Conservation (phyloP, 2,329 filamentous ascomycete genomes). For the Hawksworthiomyces lignivorus region DNA sequence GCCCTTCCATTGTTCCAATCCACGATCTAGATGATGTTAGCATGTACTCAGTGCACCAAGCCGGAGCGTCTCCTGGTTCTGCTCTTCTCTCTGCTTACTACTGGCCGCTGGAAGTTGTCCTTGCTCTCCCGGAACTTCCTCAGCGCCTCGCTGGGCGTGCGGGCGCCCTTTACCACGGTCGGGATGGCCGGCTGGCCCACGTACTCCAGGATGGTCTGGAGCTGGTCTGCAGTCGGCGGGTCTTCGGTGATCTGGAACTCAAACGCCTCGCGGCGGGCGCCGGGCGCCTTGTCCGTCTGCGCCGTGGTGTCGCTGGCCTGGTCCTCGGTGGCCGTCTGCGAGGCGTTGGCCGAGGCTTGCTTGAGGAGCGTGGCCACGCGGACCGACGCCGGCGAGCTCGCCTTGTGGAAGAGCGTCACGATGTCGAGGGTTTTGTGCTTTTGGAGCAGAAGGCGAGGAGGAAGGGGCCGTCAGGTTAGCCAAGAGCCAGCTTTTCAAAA, state of each 20-base stretch:
- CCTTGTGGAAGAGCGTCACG: constrained; percentile 91
- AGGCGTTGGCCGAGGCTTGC: constrained; percentile 64
- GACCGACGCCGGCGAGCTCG: constrained; percentile 62
- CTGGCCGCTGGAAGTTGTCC: constrained; percentile 63
- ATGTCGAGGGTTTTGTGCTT: constrained; percentile 80
- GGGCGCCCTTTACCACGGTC: constrained; percentile 65
- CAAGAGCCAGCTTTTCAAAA: too few relatives aligned
- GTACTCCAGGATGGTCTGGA: constrained; percentile 30
- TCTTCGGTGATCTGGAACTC: constrained; percentile 53
- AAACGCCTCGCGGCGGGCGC: constrained; percentile 55
- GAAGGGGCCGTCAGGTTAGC: too few relatives aligned
- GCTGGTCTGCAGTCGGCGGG: constrained; percentile 51
- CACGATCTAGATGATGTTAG: constrained; percentile 49
- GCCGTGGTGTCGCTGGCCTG: constrained; percentile 60
- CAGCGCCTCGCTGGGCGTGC: constrained; percentile 67
- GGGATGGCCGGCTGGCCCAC: constrained; percentile 55
- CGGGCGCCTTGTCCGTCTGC: constrained; percentile 42
- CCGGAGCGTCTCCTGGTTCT: too few relatives aligned
- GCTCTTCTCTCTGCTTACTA: too few relatives aligned
- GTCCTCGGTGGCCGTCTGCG: constrained; percentile 62
- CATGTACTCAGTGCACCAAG: too few relatives aligned
- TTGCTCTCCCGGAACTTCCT: constrained; percentile 65
- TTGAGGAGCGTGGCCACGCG: constrained; percentile 72
- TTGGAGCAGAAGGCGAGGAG: neutral
- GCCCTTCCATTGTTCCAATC: constrained; percentile 92